Evolutionary conservation across 805 yeast genomes (phyloP), one percentile per base, ranked within the genome.

Genomic region (Candida multigemmis): DNA sequence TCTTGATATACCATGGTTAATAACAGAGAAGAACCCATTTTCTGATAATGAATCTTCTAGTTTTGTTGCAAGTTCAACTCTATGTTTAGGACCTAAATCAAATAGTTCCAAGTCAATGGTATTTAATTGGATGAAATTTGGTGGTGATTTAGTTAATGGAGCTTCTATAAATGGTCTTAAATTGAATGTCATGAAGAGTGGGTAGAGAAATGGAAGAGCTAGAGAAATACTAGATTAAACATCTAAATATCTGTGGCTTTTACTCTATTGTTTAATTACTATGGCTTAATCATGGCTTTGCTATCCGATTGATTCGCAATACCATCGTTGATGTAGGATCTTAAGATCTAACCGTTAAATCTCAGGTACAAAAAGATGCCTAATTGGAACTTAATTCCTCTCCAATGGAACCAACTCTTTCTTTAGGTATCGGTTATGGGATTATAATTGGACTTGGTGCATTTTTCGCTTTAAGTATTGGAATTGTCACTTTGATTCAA

Each of bases 11-110:
- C 71, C 71, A 33, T 59, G 68, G 33, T 62, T 62, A 7, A 46
- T 39, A 12, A 66, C 32, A 16, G 58, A 56, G 44, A 65, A 60
- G 36, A 66, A 66, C 1, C 72, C 72, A 28, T 56, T 53, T 2
- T 61, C 53, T 2, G 60, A 46, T 14, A 66, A 37, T 1, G 71
- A 56, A 15, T 41, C 38, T 31, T 65, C 69, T 8, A 66, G 42
- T 25, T 50, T 47, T 1, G 27, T 32, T 2, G 71, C 71, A 21
- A 65, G 43, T 8, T 23, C 30, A 28, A 40, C 33, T 19, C 70
- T 38, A 12, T 42, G 25, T 21, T 53, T 61, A 1, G 48, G 46
- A 2, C 68, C 69, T 14, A 57, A 60, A 12, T 41, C 31, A 33
- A 37, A 64, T 16, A 44, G 35, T 1, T 56, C 34, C 12, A 65